These are phyloP conservation scores for Beauveria varroae DNA, from an alignment of 2,329 filamentous ascomycete species.

Conservation along the genomic window DNA sequence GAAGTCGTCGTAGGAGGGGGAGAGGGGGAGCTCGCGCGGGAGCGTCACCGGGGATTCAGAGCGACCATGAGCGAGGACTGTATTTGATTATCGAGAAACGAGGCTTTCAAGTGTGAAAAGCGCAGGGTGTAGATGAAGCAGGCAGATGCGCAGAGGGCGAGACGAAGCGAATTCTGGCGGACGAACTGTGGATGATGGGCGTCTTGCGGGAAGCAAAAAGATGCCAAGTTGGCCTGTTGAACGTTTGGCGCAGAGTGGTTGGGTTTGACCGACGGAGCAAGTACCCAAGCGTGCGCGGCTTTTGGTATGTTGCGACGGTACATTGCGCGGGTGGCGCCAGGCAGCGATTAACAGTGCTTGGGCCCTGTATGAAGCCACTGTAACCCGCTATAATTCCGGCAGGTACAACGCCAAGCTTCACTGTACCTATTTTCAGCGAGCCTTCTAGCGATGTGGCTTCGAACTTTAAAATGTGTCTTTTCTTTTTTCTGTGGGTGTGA, in stretches of 20 bases:
- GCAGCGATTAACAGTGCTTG: too few species aligned
- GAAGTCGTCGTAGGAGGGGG: not conserved
- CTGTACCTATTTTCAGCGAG: too few species aligned
- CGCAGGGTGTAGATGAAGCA: not conserved
- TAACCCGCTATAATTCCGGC: not conserved
- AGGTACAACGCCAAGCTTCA: too few species aligned
- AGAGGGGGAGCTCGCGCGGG: conserved; percentile 12
- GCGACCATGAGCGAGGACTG: conserved; percentile 15
- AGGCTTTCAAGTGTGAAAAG: not conserved
- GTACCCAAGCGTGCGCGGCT: not conserved
- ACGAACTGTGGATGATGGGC: not conserved
- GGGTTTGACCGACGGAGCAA: not conserved
- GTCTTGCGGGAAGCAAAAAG: not conserved
- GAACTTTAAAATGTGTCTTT: too few species aligned
- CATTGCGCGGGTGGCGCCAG: not conserved
- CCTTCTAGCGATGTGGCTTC: too few species aligned
- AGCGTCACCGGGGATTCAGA: conserved; percentile 18
- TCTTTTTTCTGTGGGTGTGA: too few species aligned
- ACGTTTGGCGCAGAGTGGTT: not conserved
- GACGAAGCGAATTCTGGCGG: not conserved
- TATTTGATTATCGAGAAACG: not conserved
- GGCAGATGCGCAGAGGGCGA: not conserved
- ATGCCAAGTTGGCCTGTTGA: conserved; percentile 6
- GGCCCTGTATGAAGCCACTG: not conserved
- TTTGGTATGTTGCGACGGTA: not conserved